Evolutionary conservation across 768 basidiomycete genomes (phyloP), one percentile per base, ranked within the genome.

Genomic region (Lentinula edodes): DNA sequence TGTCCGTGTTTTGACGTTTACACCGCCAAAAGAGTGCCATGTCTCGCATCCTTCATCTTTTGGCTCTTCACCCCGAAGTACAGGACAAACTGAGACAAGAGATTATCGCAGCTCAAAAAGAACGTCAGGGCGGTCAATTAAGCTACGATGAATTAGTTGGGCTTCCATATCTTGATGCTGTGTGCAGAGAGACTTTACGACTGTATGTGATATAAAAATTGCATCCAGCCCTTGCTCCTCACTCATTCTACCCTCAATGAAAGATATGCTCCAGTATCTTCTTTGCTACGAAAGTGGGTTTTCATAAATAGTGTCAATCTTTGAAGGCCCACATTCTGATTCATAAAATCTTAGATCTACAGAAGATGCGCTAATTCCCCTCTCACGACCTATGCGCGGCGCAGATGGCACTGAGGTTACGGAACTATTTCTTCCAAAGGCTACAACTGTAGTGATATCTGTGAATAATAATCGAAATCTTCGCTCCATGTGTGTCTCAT

Each of bases 111-210:
- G 76, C 78, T 0, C 58, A 66, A 41, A 63, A 61, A 28, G 61
- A 67, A 38, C 61, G 59, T 20, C 58, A 66, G 10, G 64, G 65
- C 3, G 65, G 66, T 0, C 70, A 75, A 9, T 46, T 81, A 4
- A 36, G 62, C 2, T 79, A 76, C 53, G 79, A 80, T 46, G 67
- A 69, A 3, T 69, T 82, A 7, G 70, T 73, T 12, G 55, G 55
- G 13, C 69, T 78, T 39, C 73, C 76, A 0, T 78, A 74, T 54
- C 68, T 80, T 13, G 76, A 80, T 62, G 77, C 78, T 0, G 64
- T 80, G 6, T 75, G 74, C 59, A 67, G 72, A 48, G 78, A 79
- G 62, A 76, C 77, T 1, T 66, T 80, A 16, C 70, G 79, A 58
- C 58, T 77, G 74, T 75, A 60, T 58, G 72, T 66, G 39, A 28